phyloP scores from a whole-genome alignment of 2,329 filamentous ascomycete genomes.

The Xylaria sp. region DNA sequence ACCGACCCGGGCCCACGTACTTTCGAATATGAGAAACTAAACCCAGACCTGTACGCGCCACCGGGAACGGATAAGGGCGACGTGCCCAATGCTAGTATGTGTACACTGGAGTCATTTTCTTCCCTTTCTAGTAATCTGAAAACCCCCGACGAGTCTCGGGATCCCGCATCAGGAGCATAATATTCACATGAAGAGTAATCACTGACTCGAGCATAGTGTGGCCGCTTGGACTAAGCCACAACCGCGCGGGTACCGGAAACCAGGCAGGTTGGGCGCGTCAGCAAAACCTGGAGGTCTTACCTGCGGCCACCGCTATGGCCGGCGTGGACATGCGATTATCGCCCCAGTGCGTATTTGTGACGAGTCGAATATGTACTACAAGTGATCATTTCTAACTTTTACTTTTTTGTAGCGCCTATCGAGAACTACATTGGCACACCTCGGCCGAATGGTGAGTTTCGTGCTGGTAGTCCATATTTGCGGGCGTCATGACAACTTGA shows the following conservation, averaged over 20 bases:
- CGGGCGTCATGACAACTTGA: not conserved
- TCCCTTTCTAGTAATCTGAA: no score
- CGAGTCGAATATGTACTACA: not conserved
- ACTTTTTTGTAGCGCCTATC: slow-evolving; percentile 56
- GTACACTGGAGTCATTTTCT: no score
- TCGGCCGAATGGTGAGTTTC: slow-evolving; percentile 50
- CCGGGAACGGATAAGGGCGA: slow-evolving; percentile 64
- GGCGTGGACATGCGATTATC: slow-evolving; percentile 69
- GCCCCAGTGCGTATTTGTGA: slow-evolving; percentile 50
- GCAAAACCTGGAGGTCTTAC: slow-evolving; percentile 64
- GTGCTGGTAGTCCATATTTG: not conserved
- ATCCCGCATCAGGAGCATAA: no score
- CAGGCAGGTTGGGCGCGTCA: slow-evolving; percentile 65
- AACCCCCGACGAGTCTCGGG: no score
- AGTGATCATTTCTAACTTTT: slow-evolving; percentile 4
- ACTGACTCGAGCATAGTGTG: slow-evolving; percentile 51
- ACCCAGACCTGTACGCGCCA: slow-evolving; percentile 65
- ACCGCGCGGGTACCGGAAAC: slow-evolving; percentile 57
- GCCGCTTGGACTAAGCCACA: slow-evolving; percentile 65
- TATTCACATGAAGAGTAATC: no score
- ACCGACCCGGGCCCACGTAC: slow-evolving; percentile 66
- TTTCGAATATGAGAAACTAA: slow-evolving; percentile 62
- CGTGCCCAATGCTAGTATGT: slow-evolving; percentile 54
- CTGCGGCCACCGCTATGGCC: slow-evolving; percentile 62
- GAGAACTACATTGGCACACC: slow-evolving; percentile 73